Conservation (phyloP, 2,329 filamentous ascomycete species). For the Conoideocrella luteorostrata region DNA sequence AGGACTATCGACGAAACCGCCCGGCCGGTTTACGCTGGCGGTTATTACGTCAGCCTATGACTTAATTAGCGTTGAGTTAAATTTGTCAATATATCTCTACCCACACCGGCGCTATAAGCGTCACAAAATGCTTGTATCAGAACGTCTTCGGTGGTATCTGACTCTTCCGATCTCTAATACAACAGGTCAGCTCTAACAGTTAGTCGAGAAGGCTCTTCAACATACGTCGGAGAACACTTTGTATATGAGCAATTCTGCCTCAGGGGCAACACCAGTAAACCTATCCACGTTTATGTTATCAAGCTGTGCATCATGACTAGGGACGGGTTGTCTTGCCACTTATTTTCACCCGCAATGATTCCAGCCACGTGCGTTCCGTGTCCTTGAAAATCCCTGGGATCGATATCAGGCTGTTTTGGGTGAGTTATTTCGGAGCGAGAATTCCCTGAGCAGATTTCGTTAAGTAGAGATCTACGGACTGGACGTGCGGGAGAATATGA, state of each 20-base stretch:
- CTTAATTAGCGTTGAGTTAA: background rate
- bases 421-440: constrained; percentile 7
- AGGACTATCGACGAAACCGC: constrained; percentile 34
- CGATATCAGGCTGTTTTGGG: constrained; percentile 25
- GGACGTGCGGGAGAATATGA: background rate
- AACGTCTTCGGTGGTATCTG: constrained; percentile 24
- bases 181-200: background rate
- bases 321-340: constrained; percentile 17
- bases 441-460: background rate
- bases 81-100: background rate
- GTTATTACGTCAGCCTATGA: constrained; percentile 37
- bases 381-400: constrained; percentile 16
- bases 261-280: constrained; percentile 39
- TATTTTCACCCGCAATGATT: constrained; percentile 39
- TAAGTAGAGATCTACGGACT: background rate
- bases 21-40: constrained; percentile 30
- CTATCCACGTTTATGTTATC: constrained; percentile 13
- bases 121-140: constrained; percentile 31
- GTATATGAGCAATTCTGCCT: constrained; percentile 37
- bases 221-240: constrained; percentile 34
- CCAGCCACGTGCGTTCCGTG: constrained; percentile 32
- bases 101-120: constrained; percentile 27
- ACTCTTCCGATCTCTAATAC: background rate
- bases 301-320: background rate
- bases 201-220: background rate